Evolutionary conservation across 139 green algal species (phyloP).

Genomic region (Helicosporidium sp.): DNA sequence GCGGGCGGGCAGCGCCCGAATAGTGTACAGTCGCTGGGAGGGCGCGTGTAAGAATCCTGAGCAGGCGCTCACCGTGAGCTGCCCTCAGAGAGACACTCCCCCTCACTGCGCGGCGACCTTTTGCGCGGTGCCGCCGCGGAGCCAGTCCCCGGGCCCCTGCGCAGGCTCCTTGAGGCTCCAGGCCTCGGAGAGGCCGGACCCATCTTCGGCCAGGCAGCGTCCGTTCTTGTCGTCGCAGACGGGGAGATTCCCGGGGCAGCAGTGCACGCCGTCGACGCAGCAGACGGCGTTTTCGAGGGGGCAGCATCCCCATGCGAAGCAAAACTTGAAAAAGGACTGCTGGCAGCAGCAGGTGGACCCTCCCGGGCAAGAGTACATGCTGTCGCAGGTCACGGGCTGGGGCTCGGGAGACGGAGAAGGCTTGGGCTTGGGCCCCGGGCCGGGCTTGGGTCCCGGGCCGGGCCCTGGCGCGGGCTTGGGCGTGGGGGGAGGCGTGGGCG

Average conservation of each 20-base stretch:
- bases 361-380: conserved; percentile 34
- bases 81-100: no score
- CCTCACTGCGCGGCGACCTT: no score
- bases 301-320: conserved; percentile 78
- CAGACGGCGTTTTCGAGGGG: conserved; percentile 68
- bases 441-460: conserved; percentile 11
- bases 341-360: conserved; percentile 76
- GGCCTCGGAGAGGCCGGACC: no score
- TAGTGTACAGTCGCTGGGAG: no score
- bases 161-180: no score
- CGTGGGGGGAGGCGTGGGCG: conserved; percentile 15
- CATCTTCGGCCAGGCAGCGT: conserved; percentile 11
- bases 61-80: no score
- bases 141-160: no score
- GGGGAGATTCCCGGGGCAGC: conserved; percentile 70
- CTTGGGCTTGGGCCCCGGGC: no score
- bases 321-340: conserved; percentile 49
- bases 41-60: no score
- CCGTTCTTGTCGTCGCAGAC: conserved; percentile 63
- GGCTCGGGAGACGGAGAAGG: no score
- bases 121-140: no score
- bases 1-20: no score
- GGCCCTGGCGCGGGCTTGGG: conserved; percentile 14
- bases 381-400: conserved; percentile 47
- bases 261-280: conserved; percentile 83